A percentile compares a stretch with the other conserved stretches of the same genome.
Conservation (phyloP, 306 rosid genomes). For the Rubus parviflorus region DNA sequence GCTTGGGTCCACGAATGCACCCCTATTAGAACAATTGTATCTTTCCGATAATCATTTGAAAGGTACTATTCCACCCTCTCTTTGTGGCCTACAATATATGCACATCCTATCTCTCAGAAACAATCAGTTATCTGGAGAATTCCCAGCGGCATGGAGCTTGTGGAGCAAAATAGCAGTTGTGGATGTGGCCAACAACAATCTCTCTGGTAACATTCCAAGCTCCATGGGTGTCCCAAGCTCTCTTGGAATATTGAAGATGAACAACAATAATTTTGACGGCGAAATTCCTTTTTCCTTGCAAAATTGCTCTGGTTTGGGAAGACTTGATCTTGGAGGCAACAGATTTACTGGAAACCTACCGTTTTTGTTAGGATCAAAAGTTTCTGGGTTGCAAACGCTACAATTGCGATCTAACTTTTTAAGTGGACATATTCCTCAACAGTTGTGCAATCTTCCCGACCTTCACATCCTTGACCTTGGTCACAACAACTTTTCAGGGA, state of each 20-base stretch:
- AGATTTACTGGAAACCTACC: constrained; percentile 9
- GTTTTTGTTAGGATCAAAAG: background rate
- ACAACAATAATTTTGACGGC: background rate
- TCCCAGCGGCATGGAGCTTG: background rate
- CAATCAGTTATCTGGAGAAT: background rate
- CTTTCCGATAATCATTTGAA: background rate
- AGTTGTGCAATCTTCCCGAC: background rate
- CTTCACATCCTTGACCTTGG: constrained; percentile 17
- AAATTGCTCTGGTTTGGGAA: background rate
- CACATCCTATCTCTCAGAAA: background rate
- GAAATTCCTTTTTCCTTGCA: background rate
- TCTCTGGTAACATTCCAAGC: background rate
- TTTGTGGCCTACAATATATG: background rate
- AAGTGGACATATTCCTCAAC: constrained; percentile 4
- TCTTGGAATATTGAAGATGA: background rate
- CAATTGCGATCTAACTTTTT: background rate
- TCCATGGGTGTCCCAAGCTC: background rate
- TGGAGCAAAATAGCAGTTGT: background rate
- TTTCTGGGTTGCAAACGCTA: background rate
- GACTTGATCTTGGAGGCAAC: constrained; percentile 7
- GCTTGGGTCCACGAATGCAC: background rate
- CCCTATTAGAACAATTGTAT: background rate
- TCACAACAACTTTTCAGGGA: background rate
- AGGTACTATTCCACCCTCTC: background rate
- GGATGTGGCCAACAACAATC: background rate